A percentile compares a stretch with the other conserved stretches of the same genome.
These are phyloP conservation scores for Peltaster fructicola DNA, from an alignment of 2,329 filamentous ascomycete genomes.

Conservation along the genomic window DNA sequence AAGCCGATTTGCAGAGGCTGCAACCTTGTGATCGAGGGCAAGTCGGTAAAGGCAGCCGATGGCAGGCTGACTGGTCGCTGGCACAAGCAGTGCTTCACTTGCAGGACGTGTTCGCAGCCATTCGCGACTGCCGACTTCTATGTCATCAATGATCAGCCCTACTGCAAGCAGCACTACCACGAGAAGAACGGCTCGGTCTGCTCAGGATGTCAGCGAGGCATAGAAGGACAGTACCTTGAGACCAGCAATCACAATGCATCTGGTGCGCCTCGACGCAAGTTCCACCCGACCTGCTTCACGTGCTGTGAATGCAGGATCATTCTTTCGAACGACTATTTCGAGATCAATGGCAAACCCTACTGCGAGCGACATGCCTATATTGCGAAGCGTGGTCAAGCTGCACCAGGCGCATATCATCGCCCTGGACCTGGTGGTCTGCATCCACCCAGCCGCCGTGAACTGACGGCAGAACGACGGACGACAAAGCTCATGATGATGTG, in stretches of 20 bases:
- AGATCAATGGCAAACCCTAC: constrained; percentile 61
- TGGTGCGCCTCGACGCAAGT: constrained; percentile 36
- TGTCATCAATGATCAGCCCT: constrained; percentile 70
- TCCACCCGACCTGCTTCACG: constrained; percentile 72
- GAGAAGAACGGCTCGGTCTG: constrained; percentile 78
- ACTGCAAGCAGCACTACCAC: constrained; percentile 87
- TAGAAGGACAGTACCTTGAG: constrained; percentile 86
- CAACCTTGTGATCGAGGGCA: constrained; percentile 59
- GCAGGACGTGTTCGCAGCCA: constrained; percentile 60
- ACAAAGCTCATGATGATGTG: constrained; percentile 20
- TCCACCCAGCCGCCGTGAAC: constrained; percentile 7
- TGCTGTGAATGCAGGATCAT: constrained; percentile 62
- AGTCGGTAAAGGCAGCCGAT: constrained; percentile 85
- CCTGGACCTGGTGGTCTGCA: constrained; percentile 3
- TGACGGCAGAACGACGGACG: constrained; percentile 18
- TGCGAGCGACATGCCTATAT: constrained; percentile 71
- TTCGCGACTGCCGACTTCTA: constrained; percentile 88
- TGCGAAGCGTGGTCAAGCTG: constrained; percentile 15
- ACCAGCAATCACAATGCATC: constrained; percentile 32
- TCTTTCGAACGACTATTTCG: constrained; percentile 75
- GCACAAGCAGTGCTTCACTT: constrained; percentile 90
- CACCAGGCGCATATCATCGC: constrained; percentile 1
- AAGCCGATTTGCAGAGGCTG: constrained; percentile 77
- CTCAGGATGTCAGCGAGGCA: constrained; percentile 59
- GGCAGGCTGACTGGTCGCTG: constrained; percentile 83